phyloP scores from a whole-genome alignment of 2,329 filamentous ascomycete genomes.

The Scortechinia acanthostroma region DNA sequence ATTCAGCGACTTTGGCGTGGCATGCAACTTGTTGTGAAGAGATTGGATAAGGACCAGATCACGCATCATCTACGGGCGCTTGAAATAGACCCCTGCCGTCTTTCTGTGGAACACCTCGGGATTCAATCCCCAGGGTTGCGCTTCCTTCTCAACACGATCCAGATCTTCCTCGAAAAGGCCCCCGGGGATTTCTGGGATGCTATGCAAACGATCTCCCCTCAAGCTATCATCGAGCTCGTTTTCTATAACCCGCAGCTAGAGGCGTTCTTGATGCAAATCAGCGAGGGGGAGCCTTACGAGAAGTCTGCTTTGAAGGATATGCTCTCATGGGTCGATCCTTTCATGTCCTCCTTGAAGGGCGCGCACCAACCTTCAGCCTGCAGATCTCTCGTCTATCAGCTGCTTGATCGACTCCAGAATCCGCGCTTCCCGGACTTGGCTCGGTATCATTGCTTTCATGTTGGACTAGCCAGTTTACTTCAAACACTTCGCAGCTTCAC shows the following conservation, averaged over 20 bases:
- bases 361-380: constrained; percentile 74
- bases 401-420: constrained; percentile 61
- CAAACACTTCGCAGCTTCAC: constrained; percentile 1
- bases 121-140: constrained; percentile 43
- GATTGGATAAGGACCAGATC: constrained; percentile 68
- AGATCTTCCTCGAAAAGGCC: constrained; percentile 66
- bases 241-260: constrained; percentile 67
- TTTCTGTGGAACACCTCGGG: constrained; percentile 44
- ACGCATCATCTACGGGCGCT: constrained; percentile 72
- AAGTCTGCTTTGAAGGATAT: constrained; percentile 45
- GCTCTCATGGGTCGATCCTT: constrained; percentile 71
- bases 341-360: constrained; percentile 70
- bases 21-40: constrained; percentile 66
- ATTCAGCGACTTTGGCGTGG: constrained; percentile 76
- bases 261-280: constrained; percentile 38
- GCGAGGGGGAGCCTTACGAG: constrained; percentile 40
- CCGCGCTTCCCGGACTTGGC: constrained; percentile 44
- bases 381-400: constrained; percentile 68
- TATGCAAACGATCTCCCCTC: constrained; percentile 73
- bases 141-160: constrained; percentile 69
- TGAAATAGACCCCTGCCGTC: constrained; percentile 65
- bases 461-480: constrained; percentile 50
- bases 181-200: constrained; percentile 82
- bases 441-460: constrained; percentile 52
- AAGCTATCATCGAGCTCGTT: constrained; percentile 75